These are phyloP conservation scores for Tulasnella sp. DNA, from an alignment of 768 basidiomycete species.

Conservation along the genomic window DNA sequence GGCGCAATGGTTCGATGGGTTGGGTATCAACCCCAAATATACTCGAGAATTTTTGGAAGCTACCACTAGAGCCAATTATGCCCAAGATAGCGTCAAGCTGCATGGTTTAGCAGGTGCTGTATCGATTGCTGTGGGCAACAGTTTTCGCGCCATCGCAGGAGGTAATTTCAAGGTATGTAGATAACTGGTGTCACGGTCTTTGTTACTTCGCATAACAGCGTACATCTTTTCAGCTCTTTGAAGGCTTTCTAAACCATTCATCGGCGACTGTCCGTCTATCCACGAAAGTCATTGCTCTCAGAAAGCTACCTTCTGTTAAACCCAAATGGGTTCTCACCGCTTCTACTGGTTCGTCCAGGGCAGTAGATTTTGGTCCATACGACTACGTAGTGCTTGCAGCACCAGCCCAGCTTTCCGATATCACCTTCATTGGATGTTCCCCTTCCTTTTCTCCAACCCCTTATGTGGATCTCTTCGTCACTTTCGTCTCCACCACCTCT, in stretches of 20 bases:
- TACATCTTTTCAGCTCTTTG: slow-evolving; percentile 73
- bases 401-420: slow-evolving; percentile 60
- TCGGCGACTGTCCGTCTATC: slow-evolving; percentile 56
- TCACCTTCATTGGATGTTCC: slow-evolving; percentile 40
- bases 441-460: slow-evolving; percentile 31
- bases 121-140: slow-evolving; percentile 59
- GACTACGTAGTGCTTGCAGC: slow-evolving; percentile 74
- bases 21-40: slow-evolving; percentile 47
- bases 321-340: slow-evolving; percentile 7
- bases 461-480: slow-evolving; percentile 80
- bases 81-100: slow-evolving; percentile 57
- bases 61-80: slow-evolving; percentile 74
- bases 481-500: slow-evolving; percentile 69
- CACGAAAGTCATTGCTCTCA: slow-evolving; percentile 35
- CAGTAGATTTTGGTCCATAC: slow-evolving; percentile 31
- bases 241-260: slow-evolving; percentile 59
- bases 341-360: not conserved
- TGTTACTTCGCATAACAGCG: too few species aligned
- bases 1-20: slow-evolving; percentile 40
- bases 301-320: slow-evolving; percentile 2
- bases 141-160: slow-evolving; percentile 49
- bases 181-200: too few species aligned
- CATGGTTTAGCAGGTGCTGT: slow-evolving; percentile 64
- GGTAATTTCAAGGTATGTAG: too few species aligned
- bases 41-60: slow-evolving; percentile 64